Evolutionary conservation across 1,284 basidiomycete species (phyloP).

Genomic region (Boletus semigastroideus): DNA sequence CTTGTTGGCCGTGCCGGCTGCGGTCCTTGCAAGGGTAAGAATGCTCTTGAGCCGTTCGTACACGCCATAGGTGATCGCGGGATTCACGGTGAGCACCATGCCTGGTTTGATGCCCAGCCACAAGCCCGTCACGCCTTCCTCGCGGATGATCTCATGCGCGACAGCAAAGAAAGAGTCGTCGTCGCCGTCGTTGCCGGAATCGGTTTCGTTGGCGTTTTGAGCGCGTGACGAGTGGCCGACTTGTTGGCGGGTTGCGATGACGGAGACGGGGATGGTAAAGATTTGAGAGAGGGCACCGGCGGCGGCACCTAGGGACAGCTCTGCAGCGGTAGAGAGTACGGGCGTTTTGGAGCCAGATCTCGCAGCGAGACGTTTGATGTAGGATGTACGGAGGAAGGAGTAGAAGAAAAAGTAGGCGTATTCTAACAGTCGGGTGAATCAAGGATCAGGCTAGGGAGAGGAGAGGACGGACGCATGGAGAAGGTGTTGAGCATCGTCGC

Average conservation of each 20-base stretch:
- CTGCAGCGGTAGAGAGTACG: slow-evolving; percentile 74
- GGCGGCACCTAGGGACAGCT: slow-evolving; percentile 86
- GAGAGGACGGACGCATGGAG: slow-evolving; percentile 76
- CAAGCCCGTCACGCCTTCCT: slow-evolving; percentile 89
- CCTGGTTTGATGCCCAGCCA: slow-evolving; percentile 95
- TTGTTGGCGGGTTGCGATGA: slow-evolving; percentile 98
- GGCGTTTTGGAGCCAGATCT: slow-evolving; percentile 56
- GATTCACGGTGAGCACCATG: slow-evolving; percentile 93
- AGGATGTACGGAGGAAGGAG: slow-evolving; percentile 83
- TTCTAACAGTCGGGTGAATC: slow-evolving; percentile 52
- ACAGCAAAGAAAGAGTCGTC: slow-evolving; percentile 79
- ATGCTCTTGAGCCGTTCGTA: slow-evolving; percentile 90
- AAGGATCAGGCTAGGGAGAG: not conserved
- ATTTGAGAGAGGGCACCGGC: slow-evolving; percentile 96
- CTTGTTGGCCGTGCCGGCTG: slow-evolving; percentile 51
- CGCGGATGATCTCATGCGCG: slow-evolving; percentile 84
- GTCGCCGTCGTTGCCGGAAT: slow-evolving; percentile 18
- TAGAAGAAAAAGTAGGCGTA: slow-evolving; percentile 99
- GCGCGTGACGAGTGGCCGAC: slow-evolving; percentile 49
- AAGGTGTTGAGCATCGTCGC: slow-evolving; percentile 99
- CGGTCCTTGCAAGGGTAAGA: slow-evolving; percentile 54
- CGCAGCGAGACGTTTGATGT: slow-evolving; percentile 66
- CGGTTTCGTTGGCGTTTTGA: not conserved
- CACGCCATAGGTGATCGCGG: slow-evolving; percentile 97
- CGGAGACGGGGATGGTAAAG: slow-evolving; percentile 97